Base-by-base conservation (phyloP, 306 rosid species). In the Vigna unguiculata region DNA sequence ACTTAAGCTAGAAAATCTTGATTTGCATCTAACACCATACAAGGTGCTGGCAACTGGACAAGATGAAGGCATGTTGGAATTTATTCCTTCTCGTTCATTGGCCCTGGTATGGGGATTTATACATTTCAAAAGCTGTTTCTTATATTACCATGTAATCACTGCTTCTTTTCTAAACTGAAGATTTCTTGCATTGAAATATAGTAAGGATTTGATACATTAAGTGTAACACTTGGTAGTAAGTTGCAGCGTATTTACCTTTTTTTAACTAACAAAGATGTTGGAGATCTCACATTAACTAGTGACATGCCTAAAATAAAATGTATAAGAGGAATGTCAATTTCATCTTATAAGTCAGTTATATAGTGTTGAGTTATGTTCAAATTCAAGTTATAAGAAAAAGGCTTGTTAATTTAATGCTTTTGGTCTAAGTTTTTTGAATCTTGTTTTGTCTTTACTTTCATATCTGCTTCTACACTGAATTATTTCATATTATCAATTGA, bases 61-160 rank as follows among this genome's bases (percentile, higher is more conserved):
- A 87, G 99, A 95, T 81, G 99, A 95, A 88, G 97, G 99, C 90
- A 92, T 95, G 97, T 16, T 92, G 85, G 97, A 95, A 80, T 91
- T 90, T 65, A 91, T 95, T 79, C 99, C 99, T 69, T 95, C 99
- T 40, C 93, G 86, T 62, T 88, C 99, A 36, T 83, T 92, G 79
- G 99, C 99, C 0, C 93, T 74, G 96, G 97, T 95, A 82, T 58
- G 24, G 41, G 20, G 16, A 40, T 73, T 19, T 38, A 64, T 36
- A 20, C 11, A 45, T 60, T 68, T 58, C 5, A 57, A 32, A 76
- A 79, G 28, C 20, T 77, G 72, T 63, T 54, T 76, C 49, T 43
- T 74, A 15, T n/a, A 38, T 64, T 64, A 46, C 51, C 20, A 12
- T 63, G 52, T 28, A 70, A 52, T 55, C 54, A 46, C 77, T 80